Evolutionary conservation across 139 green algal species (phyloP), one percentile per base, ranked within the genome.

Genomic region (Diplosphaera chodatii): DNA sequence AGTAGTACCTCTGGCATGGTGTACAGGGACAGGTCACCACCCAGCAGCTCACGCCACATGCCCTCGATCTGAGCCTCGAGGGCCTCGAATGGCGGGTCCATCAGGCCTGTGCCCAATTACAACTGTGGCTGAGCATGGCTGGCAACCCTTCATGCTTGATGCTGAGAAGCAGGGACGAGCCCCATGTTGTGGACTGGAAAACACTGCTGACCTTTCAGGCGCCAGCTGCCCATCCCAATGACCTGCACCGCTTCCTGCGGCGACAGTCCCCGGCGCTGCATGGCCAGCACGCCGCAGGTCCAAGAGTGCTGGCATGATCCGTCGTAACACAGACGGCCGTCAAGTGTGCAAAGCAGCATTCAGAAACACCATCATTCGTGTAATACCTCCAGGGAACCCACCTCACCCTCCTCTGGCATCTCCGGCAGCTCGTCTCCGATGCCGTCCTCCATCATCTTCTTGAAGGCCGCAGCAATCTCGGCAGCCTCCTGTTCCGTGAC

Each of bases 21-120:
- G 73, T 88, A 91, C 55, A 88, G 40, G 25, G 30, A 73, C n/a
- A 92, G 63, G 48, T 91, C 84, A 64, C 21, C 2, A 4, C 70
- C 48, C 4, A 89, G 34, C 33, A 82, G 23, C 63, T 87, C 82
- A 21, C 87, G 70, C 82, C 86, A 84, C 32, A 68, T 72, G 66
- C 74, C 78, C 73, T 93, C 87, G 1, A 91, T 74, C 22, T 86
- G 83, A 2, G 74, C 28, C n/a, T 82, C 79, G 27, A 91, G 62
- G 33, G 79, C 80, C 63, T 83, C 75, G 67, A 92, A 88, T 6
- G 74, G 69, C 10, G 78, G 73, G 68, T 85, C 71, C 41, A 91
- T 67, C 3, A 33, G 29, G 10, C 41, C 74, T 70, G 27, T n/a
- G n/a, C n/a, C n/a, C n/a, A n/a, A n/a, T n/a, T n/a, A n/a, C n/a